phyloP scores from a whole-genome alignment of 257 asterid genomes.

The Jacaranda mimosifolia region DNA sequence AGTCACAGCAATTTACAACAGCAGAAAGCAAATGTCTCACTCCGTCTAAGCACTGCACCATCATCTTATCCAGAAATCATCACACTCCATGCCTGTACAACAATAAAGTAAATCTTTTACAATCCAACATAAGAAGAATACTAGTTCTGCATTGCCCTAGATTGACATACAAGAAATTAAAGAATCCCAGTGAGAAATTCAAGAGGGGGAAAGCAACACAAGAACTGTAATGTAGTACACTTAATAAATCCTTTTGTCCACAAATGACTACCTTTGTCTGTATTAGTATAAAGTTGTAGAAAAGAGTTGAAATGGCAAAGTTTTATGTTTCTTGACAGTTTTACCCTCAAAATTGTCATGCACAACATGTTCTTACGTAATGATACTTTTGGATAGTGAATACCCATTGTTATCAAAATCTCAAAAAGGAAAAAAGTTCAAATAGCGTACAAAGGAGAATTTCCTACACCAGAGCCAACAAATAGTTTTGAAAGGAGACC shows the following conservation, averaged over 20 bases:
- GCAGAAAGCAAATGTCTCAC: conserved; percentile 61
- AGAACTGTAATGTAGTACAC: background rate
- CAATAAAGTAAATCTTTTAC: conserved; percentile 10
- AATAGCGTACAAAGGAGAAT: conserved; percentile 11
- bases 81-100: conserved; percentile 57
- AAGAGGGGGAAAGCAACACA: background rate
- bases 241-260: background rate
- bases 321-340: conserved; percentile 5
- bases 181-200: conserved; percentile 12
- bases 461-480: conserved; percentile 1
- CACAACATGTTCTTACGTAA: conserved; percentile 9
- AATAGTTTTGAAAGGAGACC: background rate
- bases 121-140: background rate
- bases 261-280: background rate
- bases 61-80: conserved; percentile 59
- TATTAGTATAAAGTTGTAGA: background rate
- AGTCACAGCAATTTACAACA: conserved; percentile 62
- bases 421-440: background rate
- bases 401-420: background rate
- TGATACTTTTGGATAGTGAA: conserved; percentile 4
- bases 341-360: background rate
- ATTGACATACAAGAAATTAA: conserved; percentile 19
- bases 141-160: background rate
- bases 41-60: conserved; percentile 72
- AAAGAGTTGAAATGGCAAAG: background rate